A percentile compares a stretch with the other conserved stretches of the same genome.
Conservation (phyloP, 1,139 yeast species). For the Nematodospora anomalae region DNA sequence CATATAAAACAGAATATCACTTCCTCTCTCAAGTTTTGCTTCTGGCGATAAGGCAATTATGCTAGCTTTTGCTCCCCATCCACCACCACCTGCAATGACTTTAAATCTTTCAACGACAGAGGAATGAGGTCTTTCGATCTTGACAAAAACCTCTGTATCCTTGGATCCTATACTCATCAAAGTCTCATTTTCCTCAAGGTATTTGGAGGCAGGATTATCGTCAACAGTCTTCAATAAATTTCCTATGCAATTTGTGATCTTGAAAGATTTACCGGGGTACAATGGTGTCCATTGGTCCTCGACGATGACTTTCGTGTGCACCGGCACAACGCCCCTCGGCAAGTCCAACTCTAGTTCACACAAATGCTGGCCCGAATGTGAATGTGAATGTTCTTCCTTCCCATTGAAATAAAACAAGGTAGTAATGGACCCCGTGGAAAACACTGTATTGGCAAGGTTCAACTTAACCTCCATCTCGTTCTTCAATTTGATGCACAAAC, state of each 20-base stretch:
- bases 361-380: constrained; percentile 31
- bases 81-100: constrained; percentile 66
- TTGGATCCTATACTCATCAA: constrained; percentile 47
- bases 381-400: constrained; percentile 1
- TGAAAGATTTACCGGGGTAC: constrained; percentile 21
- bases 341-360: constrained; percentile 28
- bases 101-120: constrained; percentile 31
- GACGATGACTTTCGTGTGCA: constrained; percentile 10
- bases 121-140: constrained; percentile 22
- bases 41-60: constrained; percentile 60
- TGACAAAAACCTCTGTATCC: constrained; percentile 49
- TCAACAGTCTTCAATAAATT: constrained; percentile 54
- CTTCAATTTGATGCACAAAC: constrained; percentile 20
- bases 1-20: constrained; percentile 49
- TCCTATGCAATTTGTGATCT: constrained; percentile 46
- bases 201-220: constrained; percentile 50
- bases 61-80: constrained; percentile 64
- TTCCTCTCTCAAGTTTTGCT: constrained; percentile 46
- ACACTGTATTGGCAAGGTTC: constrained; percentile 41
- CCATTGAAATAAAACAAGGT: constrained; percentile 37
- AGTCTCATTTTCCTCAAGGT: constrained; percentile 42
- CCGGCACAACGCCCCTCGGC: constrained; percentile 25
- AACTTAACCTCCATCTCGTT: constrained; percentile 21
- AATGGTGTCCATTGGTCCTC: constrained; percentile 40
- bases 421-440: constrained; percentile 35